Base-by-base conservation (phyloP, 2,329 filamentous ascomycete species). In the Fusarium torreyae region DNA sequence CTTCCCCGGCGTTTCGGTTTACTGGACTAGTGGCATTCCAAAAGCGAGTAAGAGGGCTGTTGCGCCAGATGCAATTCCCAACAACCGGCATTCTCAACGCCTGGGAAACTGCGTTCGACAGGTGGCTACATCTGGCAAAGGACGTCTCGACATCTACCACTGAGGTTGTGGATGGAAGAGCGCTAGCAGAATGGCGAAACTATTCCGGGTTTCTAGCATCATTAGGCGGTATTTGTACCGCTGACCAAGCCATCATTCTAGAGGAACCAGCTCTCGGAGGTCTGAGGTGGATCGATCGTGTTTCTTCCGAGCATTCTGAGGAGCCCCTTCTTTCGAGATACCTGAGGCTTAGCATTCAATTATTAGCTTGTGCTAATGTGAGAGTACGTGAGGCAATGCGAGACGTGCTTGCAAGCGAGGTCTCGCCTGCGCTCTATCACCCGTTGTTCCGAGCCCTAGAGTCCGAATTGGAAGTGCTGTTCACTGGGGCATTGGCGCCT, bases 21-120 rank as follows among this genome's bases (percentile, higher is more conserved):
- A 92, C 90, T 9, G 90, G 90, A 2, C 78, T 91, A 9, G 90
- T 92, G 13, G 90, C 89, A 3, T 92, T 92, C 72, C 90, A 92
- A 69, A 91, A 91, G 73, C 84, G 89, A 40, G 83, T 89, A 33
- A 85, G 89, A 44, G 83, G 84, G 14, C 82, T 91, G 33, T 76
- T 92, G 22, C 82, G 88, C 24, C 85, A 85, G 48, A 87, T 91
- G 80, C 84, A 87, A 49, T 86, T 85, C 67, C 90, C 90, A 20
- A 90, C 88, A 13, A 81, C 82, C n/a, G 89, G 89, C n/a, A 91
- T 92, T 53, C 78, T 92, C 28, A 85, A 86, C 57, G 89, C 90
- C 4, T 92, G 90, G 90, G 88, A 91, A 70, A 82, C 83, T 18
- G 88, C 88, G 2, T 91, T 92, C 69, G 86, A 90, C 31, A 85